Evolutionary conservation across 176 grass and related monocot species (phyloP), one percentile per base, ranked within the genome.

Genomic region (Pontederia paniculata): DNA sequence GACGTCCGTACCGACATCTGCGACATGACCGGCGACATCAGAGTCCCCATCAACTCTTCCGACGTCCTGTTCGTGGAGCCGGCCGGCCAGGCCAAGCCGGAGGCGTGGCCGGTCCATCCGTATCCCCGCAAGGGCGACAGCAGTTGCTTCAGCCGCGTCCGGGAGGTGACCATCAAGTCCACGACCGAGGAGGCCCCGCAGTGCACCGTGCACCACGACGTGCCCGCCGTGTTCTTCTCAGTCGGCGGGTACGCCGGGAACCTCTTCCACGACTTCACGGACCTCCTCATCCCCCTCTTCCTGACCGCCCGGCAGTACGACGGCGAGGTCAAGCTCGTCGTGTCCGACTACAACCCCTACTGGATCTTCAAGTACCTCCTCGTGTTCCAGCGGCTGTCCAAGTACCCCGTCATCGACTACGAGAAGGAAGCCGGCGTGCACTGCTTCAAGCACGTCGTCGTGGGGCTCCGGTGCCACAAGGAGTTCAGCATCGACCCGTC

Each of bases 221-320:
- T 47, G 11, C 84, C 84, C 0, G 84, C 69, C 13, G 49, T 95
- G 13, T 46, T 95, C 16, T 84, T 95, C 60, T 73, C 74, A 28
- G 70, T 95, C 6, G 83, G 88, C 37, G 88, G 88, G 13, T 72
- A 70, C 2, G 66, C 65, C 0, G 83, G 83, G 23, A 94, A 87
- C 71, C 74, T 77, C 58, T 94, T 73, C 76, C 88, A 94, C 57
- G 83, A 83, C 69, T 94, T 94, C 70, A 78, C 52, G 50, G 88
- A 94, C 57, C 62, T 74, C 25, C 66, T 95, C 14, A 68, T 95
- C n/a, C 89, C 89, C 6, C 78, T 95, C 11, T 95, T 80, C 78
- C 68, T 78, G 17, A 78, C 80, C 44, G 69, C 89, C 6, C 74
- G 66, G 2, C 68, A 70, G 44, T 84, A 81, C 66, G 50, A 22